These are phyloP conservation scores for Chionographis japonica DNA, from an alignment of 106 monocot genomes.

Conservation along the genomic window DNA sequence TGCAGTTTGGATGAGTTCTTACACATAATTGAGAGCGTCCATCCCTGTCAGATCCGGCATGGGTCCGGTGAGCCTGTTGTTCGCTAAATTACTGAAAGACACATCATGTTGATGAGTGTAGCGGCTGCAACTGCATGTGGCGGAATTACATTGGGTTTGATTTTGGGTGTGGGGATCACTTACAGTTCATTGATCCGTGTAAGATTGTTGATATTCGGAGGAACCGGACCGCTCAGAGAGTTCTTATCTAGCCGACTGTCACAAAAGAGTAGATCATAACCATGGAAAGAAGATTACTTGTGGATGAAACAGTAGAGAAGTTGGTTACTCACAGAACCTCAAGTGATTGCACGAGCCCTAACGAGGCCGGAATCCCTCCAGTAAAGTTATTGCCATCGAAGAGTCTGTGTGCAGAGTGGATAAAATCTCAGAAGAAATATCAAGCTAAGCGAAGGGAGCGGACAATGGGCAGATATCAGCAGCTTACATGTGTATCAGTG, in stretches of 20 bases:
- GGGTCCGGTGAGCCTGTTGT: conserved; percentile 59
- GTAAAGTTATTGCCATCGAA: conserved; percentile 39
- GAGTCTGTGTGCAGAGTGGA: conserved; percentile 13
- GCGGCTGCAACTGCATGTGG: neutral
- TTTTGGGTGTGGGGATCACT: conserved; percentile 2
- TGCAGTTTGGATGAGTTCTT: conserved; percentile 14
- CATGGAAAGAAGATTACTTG: neutral
- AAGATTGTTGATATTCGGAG: conserved; percentile 41
- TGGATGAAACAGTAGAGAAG: neutral
- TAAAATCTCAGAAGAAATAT: too few relatives aligned
- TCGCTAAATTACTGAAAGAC: conserved; percentile 61
- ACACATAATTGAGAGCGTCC: conserved; percentile 49
- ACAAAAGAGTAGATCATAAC: neutral
- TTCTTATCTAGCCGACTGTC: conserved; percentile 64
- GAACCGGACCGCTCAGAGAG: conserved; percentile 40
- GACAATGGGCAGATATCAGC: neutral
- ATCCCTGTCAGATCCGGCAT: conserved; percentile 69
- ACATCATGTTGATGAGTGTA: neutral
- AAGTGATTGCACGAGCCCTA: conserved; percentile 28
- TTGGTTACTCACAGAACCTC: conserved; percentile 40
- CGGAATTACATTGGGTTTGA: neutral
- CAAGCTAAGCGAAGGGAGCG: neutral
- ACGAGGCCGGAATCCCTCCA: conserved; percentile 31
- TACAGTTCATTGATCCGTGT: conserved; percentile 46
- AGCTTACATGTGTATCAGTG: conserved; percentile 77